phyloP scores from a whole-genome alignment of 345 rosid species.

The Sonneratia caseolaris region DNA sequence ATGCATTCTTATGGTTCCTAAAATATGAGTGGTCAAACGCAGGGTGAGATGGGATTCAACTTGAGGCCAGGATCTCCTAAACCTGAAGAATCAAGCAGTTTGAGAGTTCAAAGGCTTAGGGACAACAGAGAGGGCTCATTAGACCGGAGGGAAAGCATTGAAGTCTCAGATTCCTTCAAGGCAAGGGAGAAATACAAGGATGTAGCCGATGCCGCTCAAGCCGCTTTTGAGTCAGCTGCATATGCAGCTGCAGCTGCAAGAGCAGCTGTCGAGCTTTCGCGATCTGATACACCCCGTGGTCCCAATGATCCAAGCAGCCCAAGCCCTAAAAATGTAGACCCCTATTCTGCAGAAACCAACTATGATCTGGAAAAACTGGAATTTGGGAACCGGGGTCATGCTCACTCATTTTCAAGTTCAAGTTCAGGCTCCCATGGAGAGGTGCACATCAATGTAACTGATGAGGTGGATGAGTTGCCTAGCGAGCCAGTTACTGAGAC shows the following conservation, averaged over 20 bases:
- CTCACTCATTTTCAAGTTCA: neutral
- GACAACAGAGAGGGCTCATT: neutral
- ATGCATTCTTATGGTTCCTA: too few species aligned
- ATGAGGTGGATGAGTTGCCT: neutral
- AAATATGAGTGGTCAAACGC: neutral
- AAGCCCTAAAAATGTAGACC: slow-evolving; percentile 7
- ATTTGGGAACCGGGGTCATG: neutral
- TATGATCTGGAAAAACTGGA: neutral
- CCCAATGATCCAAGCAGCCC: slow-evolving; percentile 20
- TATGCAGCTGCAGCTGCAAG: slow-evolving; percentile 85
- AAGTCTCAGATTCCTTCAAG: slow-evolving; percentile 23
- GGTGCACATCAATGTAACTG: neutral
- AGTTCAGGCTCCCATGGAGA: neutral
- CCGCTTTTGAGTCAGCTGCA: slow-evolving; percentile 79
- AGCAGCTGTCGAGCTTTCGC: slow-evolving; percentile 89
- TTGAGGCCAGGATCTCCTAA: neutral
- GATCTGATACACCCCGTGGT: slow-evolving; percentile 26
- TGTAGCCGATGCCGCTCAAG: slow-evolving; percentile 94
- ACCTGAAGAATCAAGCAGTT: neutral
- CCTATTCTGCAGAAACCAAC: neutral
- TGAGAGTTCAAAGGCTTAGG: slow-evolving; percentile 12
- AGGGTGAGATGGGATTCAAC: neutral
- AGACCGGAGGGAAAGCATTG: slow-evolving; percentile 9
- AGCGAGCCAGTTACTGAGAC: neutral
- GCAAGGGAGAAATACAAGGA: slow-evolving; percentile 52